Evolutionary conservation across 1,284 basidiomycete genomes (phyloP).

Genomic region (Heliocybe sulcata): DNA sequence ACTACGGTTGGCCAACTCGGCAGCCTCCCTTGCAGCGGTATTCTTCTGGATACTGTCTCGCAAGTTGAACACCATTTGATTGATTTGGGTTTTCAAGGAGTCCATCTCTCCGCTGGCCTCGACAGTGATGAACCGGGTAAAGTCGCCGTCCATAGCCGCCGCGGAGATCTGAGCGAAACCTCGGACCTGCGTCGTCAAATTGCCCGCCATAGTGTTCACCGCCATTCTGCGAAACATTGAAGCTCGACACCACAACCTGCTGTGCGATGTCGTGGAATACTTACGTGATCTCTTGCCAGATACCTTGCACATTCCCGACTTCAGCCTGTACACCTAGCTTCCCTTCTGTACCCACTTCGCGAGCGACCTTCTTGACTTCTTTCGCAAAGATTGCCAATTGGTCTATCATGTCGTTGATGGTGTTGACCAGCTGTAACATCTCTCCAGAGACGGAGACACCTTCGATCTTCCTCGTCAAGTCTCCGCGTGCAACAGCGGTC

Average conservation of each 20-base stretch:
- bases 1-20: constrained; percentile 91
- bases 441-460: constrained; percentile 94
- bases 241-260: constrained; percentile 7
- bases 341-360: constrained; percentile 94
- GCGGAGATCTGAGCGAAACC: constrained; percentile 99
- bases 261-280: constrained; percentile 24
- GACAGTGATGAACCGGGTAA: constrained; percentile 98
- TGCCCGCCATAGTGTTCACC: constrained; percentile 95
- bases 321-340: constrained; percentile 97
- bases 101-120: constrained; percentile 99
- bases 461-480: constrained; percentile 90
- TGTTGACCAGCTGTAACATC: constrained; percentile 90
- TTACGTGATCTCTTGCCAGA: constrained; percentile 98
- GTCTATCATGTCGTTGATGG: constrained; percentile 96
- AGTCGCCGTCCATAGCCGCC: constrained; percentile 98
- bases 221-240: constrained; percentile 46
- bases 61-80: constrained; percentile 98
- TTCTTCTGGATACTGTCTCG: constrained; percentile 99
- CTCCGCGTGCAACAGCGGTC: constrained; percentile 92
- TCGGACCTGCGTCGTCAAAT: constrained; percentile 97
- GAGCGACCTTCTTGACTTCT: constrained; percentile 92
- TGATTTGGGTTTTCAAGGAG: constrained; percentile 98
- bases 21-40: constrained; percentile 94
- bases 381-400: constrained; percentile 91
- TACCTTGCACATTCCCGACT: constrained; percentile 94